Base-by-base conservation (phyloP, 208 protist genomes). In the Crithidia bombi region DNA sequence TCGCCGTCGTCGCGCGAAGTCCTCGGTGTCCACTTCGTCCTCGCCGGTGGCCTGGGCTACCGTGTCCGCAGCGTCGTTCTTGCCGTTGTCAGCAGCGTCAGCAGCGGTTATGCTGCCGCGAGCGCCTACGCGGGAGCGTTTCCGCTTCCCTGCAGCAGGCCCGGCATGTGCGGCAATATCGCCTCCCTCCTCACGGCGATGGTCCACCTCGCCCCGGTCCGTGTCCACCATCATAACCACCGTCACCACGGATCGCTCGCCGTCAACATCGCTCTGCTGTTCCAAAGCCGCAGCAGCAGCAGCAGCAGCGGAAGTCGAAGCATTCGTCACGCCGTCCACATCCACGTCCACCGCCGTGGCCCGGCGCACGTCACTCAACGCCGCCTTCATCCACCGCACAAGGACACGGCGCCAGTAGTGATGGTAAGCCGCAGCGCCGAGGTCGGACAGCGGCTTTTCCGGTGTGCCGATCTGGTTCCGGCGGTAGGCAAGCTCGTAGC, bases 371-470 rank as follows among this genome's bases (percentile, higher is more conserved):
- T 56, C 50, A 23, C 28, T 65, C 36, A 77, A 47, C 46, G 77
- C 71, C 47, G 36, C 52, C 47, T 58, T 36, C 83, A 93, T 81
- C 89, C 91, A 96, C 26, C 51, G 52, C 41, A 94, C 52, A 9
- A 96, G 64, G 23, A 75, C 65, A 10, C 73, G 66, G 15, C 72
- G 77, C 97, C 97, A 99, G 73, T 96, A 98, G 25, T 87, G 89
- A 23, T 92, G 73, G 73, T 98, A 99, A 21, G 87, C 87, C 0
- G 92, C 69, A 33, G 92, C 78, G 15, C 99, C 99, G 15, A 99
- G 88, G 81, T 99, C 99, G 19, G 96, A 99, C 6, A 99, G 94
- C 10, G 99, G 99, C 75, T 94, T 96, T 76, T 99, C 99, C 25
- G 99, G 99, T 5, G 95, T 96, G 26, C 99, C 98, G 11, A 98